phyloP scores from a whole-genome alignment of 306 rosid species.

The Biancaea sappan region DNA sequence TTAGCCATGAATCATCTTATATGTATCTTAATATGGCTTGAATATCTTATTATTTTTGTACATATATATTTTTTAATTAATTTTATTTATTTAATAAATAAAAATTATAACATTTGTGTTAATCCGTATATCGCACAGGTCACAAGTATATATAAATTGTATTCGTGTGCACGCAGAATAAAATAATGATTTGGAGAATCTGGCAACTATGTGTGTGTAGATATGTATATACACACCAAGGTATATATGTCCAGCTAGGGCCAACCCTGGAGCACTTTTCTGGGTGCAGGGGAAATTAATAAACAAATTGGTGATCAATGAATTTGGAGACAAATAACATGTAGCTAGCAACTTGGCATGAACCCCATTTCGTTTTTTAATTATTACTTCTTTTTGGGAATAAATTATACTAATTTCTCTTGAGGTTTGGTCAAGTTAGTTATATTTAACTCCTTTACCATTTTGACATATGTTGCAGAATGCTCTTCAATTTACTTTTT shows the following conservation, averaged over 20 bases:
- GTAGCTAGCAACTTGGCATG: neutral
- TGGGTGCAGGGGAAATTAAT: neutral
- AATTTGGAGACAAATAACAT: neutral
- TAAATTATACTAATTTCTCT: neutral
- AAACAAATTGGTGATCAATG: neutral
- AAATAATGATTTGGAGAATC: constrained; percentile 24
- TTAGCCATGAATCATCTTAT: too few relatives aligned
- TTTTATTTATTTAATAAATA: too few relatives aligned
- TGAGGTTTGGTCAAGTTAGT: too few relatives aligned
- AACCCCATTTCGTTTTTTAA: neutral
- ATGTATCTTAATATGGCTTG: too few relatives aligned
- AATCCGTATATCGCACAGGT: too few relatives aligned
- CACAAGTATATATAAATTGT: neutral
- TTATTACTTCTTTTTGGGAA: too few relatives aligned
- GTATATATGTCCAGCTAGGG: neutral
- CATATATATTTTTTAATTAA: too few relatives aligned
- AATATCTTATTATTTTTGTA: too few relatives aligned
- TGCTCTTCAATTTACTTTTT: too few relatives aligned
- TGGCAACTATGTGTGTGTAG: neutral
- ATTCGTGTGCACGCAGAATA: neutral
- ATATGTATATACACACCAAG: neutral
- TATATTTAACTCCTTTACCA: too few relatives aligned
- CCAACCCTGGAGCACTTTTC: neutral
- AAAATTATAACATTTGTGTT: too few relatives aligned
- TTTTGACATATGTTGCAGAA: too few relatives aligned